Evolutionary conservation across 2,329 filamentous ascomycete genomes (phyloP), one percentile per base, ranked within the genome.

Genomic region (Chrysosporium keratinophilum): DNA sequence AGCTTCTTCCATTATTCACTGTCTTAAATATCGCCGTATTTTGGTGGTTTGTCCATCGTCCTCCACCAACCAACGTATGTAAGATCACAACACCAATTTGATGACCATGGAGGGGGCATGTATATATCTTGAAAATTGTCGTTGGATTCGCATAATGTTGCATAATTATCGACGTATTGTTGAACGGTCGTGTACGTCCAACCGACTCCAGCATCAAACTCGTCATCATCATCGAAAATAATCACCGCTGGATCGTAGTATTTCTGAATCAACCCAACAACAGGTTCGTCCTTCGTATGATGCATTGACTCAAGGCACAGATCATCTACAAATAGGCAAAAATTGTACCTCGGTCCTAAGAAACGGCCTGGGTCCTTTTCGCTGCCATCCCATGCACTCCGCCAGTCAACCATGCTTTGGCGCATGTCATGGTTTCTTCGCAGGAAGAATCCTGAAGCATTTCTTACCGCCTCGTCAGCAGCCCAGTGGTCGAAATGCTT

Each of bases 401-500:
- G 23, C 23, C 23, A 28, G 23, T 50, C 14, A 50, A 39, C 40
- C 35, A 39, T 37, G 47, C n/a, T 23, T 2, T 19, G 15, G 15
- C 28, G 17, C 47, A 35, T 4, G 39, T n/a, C n/a, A 41, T n/a
- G 14, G 5, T n/a, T n/a, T 41, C 14, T 41, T 19, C 19, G 31
- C 20, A 39, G 34, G 4, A 28, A 14, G 37, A 50, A 50, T 20
- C 33, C 20, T 40, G 35, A 39, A 28, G 35, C 23, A 28, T 28
- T 28, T 7, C 39, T 23, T n/a, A 37, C 34, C 20, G 40, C 2
- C 10, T 10, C 20, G 40, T 50, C 12, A 39, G 20, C 33, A 15
- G 40, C 47, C 47, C 47, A 50, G 20, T 54, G 54, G 9, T 46
- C 23, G 33, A 59, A 59, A 50, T 58, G 56, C 43, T 54, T 54